Base-by-base conservation (phyloP, 2,329 filamentous ascomycete species). In the Neofusicoccum sp. region DNA sequence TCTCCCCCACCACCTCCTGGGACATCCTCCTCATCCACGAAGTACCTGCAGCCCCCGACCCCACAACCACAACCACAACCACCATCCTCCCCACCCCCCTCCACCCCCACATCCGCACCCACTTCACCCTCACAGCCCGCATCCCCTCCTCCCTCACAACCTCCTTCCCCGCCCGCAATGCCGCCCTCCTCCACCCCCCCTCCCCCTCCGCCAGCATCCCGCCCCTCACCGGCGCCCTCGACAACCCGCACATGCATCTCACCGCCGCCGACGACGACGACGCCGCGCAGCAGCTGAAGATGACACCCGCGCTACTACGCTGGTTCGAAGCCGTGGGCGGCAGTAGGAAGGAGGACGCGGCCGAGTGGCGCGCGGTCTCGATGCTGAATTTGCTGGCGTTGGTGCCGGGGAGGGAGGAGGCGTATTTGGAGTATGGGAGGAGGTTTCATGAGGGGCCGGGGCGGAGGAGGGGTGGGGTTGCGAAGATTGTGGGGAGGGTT, bases 351-450 rank as follows among this genome's bases (percentile, higher is more conserved):
- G 70, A 20, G 20, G 20, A 20, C 20, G 69, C 38, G 80, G 67
- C 47, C 63, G 8, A 58, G 72, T n/a, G n/a, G n/a, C 20, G 69
- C 38, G 80, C 85, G 0, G 81, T 87, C 1, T 84, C 82, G 1
- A 88, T 88, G 86, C 76, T 88, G 40, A 88, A 88, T 63, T 73
- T 88, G 3, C 78, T 88, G 4, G 77, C 84, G 40, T 88, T 88
- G 73, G 76, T 77, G 44, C 74, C 70, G 0, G 79, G 76, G 9
- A 79, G 76, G 63, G 84, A 86, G 66, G 71, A 74, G 26, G 75
- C 77, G 49, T 88, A 88, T 65, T 73, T 82, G 16, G 73, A 80
- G 48, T 88, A 88, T 68, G 86, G 85, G 3, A 74, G 75, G 16
- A 83, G 78, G 28, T 83, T 83, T 64, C 74, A 74, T 0, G 68